Conservation (phyloP, 495 filamentous ascomycete species). For the Hypoxylon lienhwacheense region DNA sequence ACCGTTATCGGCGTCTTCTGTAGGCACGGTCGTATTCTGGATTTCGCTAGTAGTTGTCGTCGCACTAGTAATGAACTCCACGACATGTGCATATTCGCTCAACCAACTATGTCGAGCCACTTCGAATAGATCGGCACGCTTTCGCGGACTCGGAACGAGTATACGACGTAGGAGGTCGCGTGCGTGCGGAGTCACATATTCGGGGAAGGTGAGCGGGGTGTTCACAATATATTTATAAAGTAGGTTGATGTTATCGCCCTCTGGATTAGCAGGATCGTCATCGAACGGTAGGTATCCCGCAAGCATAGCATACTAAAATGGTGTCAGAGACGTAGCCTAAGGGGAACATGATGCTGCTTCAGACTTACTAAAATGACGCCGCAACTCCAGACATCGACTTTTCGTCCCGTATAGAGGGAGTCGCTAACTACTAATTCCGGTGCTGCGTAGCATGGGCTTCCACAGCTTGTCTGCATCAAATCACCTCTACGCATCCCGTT, state of each 20-base stretch:
- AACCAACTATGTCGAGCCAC: conserved; percentile 98
- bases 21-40: conserved; percentile 71
- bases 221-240: conserved; percentile 99
- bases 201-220: conserved; percentile 94
- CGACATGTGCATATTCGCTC: conserved; percentile 91
- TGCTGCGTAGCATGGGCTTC: conserved; percentile 91
- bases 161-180: conserved; percentile 90
- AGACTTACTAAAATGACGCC: conserved; percentile 92
- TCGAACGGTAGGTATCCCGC: conserved; percentile 99
- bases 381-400: conserved; percentile 99
- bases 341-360: not conserved
- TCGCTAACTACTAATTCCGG: conserved; percentile 98
- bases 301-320: conserved; percentile 90
- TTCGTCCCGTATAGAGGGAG: conserved; percentile 93
- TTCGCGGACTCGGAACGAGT: conserved; percentile 92
- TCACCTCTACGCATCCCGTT: conserved; percentile 67
- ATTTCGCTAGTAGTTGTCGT: conserved; percentile 88
- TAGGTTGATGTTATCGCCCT: conserved; percentile 98
- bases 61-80: conserved; percentile 93
- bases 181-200: conserved; percentile 98
- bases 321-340: conserved; percentile 25
- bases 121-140: conserved; percentile 94
- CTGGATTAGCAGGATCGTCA: conserved; percentile 96
- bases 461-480: conserved; percentile 81
- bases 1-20: conserved; percentile 69